Evolutionary conservation across 1,284 basidiomycete species (phyloP), one percentile per base, ranked within the genome.

Genomic region (Trametes polyzona): DNA sequence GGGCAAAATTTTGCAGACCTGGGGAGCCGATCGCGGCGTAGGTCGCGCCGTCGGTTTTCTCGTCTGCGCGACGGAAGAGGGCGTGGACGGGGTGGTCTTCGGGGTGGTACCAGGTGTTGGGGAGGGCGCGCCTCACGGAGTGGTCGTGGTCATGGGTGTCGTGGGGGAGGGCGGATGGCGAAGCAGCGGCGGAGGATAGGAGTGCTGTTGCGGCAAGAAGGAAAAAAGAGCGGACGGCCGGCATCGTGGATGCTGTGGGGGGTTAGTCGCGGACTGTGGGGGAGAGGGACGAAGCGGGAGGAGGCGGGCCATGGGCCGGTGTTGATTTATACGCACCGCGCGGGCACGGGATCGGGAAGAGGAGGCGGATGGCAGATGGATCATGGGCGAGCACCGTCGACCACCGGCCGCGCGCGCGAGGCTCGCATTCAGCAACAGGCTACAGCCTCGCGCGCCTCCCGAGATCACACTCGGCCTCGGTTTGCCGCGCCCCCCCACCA

Each of bases 1-100:
- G 23, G 24, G 21, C 23, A 33, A 33, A 27, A 36, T 35, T 26
- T 41, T 14, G 1, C 11, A 67, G 63, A 88, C 87, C 76, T 27
- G 78, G 74, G 23, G 86, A 80, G 49, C 88, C 89, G 30, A 89
- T 79, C 36, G 73, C 58, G 30, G 85, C 71, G 65, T 84, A 87
- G 42, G 59, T 62, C 6, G 68, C 63, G 26, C 79, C 81, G 62
- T 86, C 82, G 16, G 67, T 69, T 0, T 69, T 67, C 3, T 72
- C 61, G 17, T 59, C 78, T 36, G 85, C 83, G 64, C 75, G 78
- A 39, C 47, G 54, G 74, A 89, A 90, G 50, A 90, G 76, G 32
- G 64, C 59, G 66, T 86, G 75, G n/a, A 78, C 83, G 5, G 81
- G 82, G 64, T 88, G 84, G 61, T 78, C 77, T 5, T 77, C 69